Conservation (phyloP, 2,329 filamentous ascomycete genomes). For the Dothidotthia symphoricarpi region DNA sequence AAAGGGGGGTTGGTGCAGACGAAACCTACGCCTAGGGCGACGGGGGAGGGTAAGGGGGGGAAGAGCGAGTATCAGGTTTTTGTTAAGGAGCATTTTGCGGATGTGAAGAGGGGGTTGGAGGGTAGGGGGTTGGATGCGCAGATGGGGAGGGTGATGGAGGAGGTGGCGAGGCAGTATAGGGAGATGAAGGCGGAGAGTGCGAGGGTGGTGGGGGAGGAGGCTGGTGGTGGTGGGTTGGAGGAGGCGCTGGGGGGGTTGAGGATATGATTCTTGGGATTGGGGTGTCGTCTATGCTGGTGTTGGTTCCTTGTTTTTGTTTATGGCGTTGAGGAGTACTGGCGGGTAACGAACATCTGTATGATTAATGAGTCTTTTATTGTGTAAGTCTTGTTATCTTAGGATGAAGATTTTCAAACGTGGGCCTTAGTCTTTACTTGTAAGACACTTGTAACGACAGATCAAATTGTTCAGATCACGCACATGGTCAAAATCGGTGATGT, state of each 20-base stretch:
- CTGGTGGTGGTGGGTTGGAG: slow-evolving; percentile 10
- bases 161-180: slow-evolving; percentile 63
- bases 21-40: slow-evolving; percentile 67
- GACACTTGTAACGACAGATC: no score
- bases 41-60: slow-evolving; percentile 11
- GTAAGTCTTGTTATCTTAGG: no score
- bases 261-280: slow-evolving; percentile 9
- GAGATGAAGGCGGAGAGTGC: slow-evolving; percentile 43
- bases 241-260: slow-evolving; percentile 28
- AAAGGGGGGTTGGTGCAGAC: slow-evolving; percentile 68
- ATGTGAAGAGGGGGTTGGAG: slow-evolving; percentile 40
- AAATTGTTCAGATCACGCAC: no score
- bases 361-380: no score
- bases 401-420: no score
- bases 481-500: no score
- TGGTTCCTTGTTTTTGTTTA: no score
- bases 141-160: slow-evolving; percentile 65
- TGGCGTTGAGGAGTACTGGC: no score
- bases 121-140: slow-evolving; percentile 53
- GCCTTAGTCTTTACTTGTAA: no score
- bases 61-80: slow-evolving; percentile 57
- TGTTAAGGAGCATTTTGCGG: slow-evolving; percentile 67
- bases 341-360: no score
- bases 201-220: slow-evolving; percentile 12
- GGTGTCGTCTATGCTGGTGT: background rate